Base-by-base conservation (phyloP, 441 rosid genomes). In the Populus tomentosa region DNA sequence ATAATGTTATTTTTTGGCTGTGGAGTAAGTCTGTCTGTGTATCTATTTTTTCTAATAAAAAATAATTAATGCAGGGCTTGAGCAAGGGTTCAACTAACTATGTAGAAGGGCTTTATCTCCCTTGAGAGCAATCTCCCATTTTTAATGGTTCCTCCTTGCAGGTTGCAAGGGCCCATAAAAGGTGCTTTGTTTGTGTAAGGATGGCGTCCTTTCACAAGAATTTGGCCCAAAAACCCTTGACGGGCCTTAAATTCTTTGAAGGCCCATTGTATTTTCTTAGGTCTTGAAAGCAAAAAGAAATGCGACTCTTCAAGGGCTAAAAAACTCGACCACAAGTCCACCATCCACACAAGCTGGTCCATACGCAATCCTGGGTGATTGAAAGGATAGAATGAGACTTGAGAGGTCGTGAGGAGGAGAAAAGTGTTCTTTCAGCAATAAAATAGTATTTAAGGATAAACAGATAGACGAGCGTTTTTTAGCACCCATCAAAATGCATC, bases 361-460 rank as follows among this genome's bases (percentile, higher is more conserved):
- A 28, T 26, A 4, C 11, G 74, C 30, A 35, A 46, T 5, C 21
- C 23, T 18, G 3, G 10, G 14, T 53, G 59, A 65, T 42, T 65
- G 1, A 40, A 66, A 67, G 30, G 40, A 50, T 14, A 30, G 73
- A 35, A 4, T 9, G 21, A 30, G 32, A 46, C 59, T 50, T 50
- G 59, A 50, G 65, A n/a, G n/a, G n/a, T 11, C 13, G 20, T 42
- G 72, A 20, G 4, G 56, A 10, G 10, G 62, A 61, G 30, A 59
- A 50, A 35, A 35, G 20, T 63, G 14, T 14, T 69, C 71, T 70
- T 42, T 71, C 32, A 67, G 69, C 26, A 67, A 16, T 9, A 53
- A 38, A 23, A 42, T 36, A 40, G 28, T 11, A 23, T 53, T 5
- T 50, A 73, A 69, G 74, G 78, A 73, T 79, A 79, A 81, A 66